Percentiles rank a stretch among this genome's conserved stretches.
Evolutionary conservation across 1,284 basidiomycete species (phyloP).

Genomic region (Puccinia brachypodii): DNA sequence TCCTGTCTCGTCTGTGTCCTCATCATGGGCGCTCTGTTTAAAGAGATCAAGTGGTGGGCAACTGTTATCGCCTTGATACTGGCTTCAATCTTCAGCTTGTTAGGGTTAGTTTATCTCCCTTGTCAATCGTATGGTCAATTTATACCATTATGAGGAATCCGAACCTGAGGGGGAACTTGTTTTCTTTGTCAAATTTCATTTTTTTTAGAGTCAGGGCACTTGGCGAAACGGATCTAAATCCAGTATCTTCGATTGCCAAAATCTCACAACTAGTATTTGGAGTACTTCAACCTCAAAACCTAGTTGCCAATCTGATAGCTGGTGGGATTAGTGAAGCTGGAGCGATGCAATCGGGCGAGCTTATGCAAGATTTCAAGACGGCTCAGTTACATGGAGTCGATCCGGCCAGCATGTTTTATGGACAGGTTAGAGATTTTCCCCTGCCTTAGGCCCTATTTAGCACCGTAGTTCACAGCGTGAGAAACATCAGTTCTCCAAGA

Average conservation of each 20-base stretch:
- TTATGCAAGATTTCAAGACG: slow-evolving; percentile 98
- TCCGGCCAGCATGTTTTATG: slow-evolving; percentile 57
- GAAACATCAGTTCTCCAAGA: too few species aligned
- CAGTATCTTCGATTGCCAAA: slow-evolving; percentile 85
- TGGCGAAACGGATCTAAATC: slow-evolving; percentile 56
- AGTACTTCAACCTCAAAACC: slow-evolving; percentile 78
- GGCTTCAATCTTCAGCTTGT: slow-evolving; percentile 45
- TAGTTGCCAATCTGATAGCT: slow-evolving; percentile 93
- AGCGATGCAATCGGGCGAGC: slow-evolving; percentile 92
- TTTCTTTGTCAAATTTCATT: neutral
- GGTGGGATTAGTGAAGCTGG: slow-evolving; percentile 95
- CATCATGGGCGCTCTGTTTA: slow-evolving; percentile 32
- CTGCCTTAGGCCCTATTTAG: too few species aligned
- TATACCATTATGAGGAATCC: neutral
- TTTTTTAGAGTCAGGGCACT: slow-evolving; percentile 52
- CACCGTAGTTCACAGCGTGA: too few species aligned
- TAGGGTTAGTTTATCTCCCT: slow-evolving; percentile 36
- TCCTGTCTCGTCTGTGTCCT: slow-evolving; percentile 37
- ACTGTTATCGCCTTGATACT: slow-evolving; percentile 32
- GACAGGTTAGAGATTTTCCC: slow-evolving; percentile 62
- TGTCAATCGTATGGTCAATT: neutral
- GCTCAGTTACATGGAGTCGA: slow-evolving; percentile 71
- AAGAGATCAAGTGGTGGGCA: slow-evolving; percentile 47
- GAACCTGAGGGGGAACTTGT: too few species aligned
- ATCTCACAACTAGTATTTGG: slow-evolving; percentile 92